Conservation (phyloP, 2,329 filamentous ascomycete genomes). For the Colletotrichum sp. region DNA sequence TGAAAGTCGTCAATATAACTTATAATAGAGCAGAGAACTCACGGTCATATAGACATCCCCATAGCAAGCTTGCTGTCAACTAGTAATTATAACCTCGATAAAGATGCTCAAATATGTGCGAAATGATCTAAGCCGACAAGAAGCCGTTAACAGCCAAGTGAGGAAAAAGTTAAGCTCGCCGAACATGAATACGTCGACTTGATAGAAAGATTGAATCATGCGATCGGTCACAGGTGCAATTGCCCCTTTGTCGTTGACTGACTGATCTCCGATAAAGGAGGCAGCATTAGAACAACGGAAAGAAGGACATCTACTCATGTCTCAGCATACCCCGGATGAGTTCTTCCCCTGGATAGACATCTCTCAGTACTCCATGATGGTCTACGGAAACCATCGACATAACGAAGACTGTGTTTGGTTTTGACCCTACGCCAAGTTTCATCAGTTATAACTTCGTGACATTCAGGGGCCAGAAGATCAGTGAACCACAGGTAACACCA, state of each 20-base stretch:
- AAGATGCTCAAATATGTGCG: background rate
- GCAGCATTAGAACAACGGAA: background rate
- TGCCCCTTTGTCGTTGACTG: background rate
- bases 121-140: background rate
- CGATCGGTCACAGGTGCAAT: fast-evolving
- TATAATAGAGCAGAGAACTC: background rate
- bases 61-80: background rate
- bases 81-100: background rate
- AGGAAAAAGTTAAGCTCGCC: fast-evolving
- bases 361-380: background rate
- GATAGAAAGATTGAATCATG: background rate
- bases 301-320: background rate
- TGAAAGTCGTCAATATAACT: background rate
- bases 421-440: background rate
- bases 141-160: background rate
- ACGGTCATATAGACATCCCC: background rate
- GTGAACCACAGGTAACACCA: fast-evolving
- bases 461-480: background rate
- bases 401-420: background rate
- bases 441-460: background rate
- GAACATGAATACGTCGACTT: fast-evolving
- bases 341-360: background rate
- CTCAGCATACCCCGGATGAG: fast-evolving
- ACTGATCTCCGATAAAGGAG: background rate
- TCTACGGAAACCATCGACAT: background rate